These are phyloP conservation scores for Melanogaster broomeanus DNA, from an alignment of 768 basidiomycete species.

Conservation along the genomic window DNA sequence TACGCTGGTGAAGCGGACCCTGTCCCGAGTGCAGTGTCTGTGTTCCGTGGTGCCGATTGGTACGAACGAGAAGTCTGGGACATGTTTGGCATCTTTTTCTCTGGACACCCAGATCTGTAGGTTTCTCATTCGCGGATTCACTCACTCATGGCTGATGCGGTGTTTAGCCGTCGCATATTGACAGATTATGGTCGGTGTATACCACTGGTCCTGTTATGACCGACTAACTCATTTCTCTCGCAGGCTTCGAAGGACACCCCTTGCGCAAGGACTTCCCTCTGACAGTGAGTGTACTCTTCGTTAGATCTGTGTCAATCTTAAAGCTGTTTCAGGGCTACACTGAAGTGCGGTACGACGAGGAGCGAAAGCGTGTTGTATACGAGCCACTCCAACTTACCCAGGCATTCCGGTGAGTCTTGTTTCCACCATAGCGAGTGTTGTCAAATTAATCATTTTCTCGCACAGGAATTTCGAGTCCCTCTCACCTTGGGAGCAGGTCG, in stretches of 20 bases:
- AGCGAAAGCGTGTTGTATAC: constrained; percentile 95
- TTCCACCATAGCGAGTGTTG: not conserved
- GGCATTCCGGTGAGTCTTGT: constrained; percentile 79
- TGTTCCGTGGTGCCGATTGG: constrained; percentile 97
- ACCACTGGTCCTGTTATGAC: not conserved
- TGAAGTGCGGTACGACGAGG: constrained; percentile 97
- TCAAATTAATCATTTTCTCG: not conserved
- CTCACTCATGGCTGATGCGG: constrained; percentile 14
- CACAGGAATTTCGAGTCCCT: constrained; percentile 88
- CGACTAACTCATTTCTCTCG: not conserved
- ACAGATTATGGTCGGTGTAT: constrained; percentile 85
- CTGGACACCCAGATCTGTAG: constrained; percentile 93
- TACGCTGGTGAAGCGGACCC: constrained; percentile 92
- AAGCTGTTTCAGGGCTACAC: constrained; percentile 80
- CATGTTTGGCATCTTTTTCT: constrained; percentile 95
- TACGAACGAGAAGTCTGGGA: constrained; percentile 99
- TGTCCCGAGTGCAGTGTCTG: constrained; percentile 75
- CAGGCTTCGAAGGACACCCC: constrained; percentile 96
- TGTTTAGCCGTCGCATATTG: constrained; percentile 83
- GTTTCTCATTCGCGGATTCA: constrained; percentile 32
- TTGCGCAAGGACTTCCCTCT: constrained; percentile 98
- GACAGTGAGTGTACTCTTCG: constrained; percentile 57
- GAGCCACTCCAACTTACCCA: constrained; percentile 98
- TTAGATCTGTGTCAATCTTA: not conserved
- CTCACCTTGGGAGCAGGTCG: constrained; percentile 96